These are phyloP conservation scores for Thalia dealbata DNA, from an alignment of 176 grass and related monocot genomes.

Conservation along the genomic window DNA sequence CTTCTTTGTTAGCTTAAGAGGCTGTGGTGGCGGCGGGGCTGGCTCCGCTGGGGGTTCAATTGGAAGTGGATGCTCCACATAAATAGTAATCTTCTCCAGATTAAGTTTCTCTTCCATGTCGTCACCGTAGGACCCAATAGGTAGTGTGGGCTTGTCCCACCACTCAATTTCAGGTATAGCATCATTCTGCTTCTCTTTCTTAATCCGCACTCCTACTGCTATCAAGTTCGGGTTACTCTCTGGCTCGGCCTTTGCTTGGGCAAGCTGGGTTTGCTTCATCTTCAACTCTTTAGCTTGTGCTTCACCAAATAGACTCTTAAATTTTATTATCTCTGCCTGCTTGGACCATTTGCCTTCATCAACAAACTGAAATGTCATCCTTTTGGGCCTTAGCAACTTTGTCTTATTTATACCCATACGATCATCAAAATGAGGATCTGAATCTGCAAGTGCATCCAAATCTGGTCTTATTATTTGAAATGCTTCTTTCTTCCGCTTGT, in stretches of 20 bases:
- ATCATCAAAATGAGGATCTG: constrained; percentile 79
- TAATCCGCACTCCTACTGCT: constrained; percentile 51
- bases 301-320: constrained; percentile 99
- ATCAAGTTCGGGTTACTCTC: constrained; percentile 93
- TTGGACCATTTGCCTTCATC: constrained; percentile 81
- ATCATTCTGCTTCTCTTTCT: constrained; percentile 80
- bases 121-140: too few relatives aligned
- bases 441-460: constrained; percentile 68
- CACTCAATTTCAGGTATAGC: too few relatives aligned
- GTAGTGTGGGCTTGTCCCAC: too few relatives aligned
- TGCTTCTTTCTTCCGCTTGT: constrained; percentile 95
- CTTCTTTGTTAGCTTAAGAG: constrained; percentile 88
- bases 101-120: too few relatives aligned
- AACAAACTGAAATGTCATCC: constrained; percentile 76
- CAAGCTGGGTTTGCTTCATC: constrained; percentile 85
- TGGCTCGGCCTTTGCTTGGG: constrained; percentile 74
- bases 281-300: constrained; percentile 84
- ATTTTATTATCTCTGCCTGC: constrained; percentile 80
- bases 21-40: constrained; percentile 79
- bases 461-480: constrained; percentile 98
- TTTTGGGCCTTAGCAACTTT: constrained; percentile 76
- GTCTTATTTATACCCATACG: constrained; percentile 85
- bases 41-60: constrained; percentile 80
- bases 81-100: constrained; percentile 83
- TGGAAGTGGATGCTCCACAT: constrained; percentile 81